phyloP scores from a whole-genome alignment of 2,329 filamentous ascomycete species.

The Zasmidium angulare region DNA sequence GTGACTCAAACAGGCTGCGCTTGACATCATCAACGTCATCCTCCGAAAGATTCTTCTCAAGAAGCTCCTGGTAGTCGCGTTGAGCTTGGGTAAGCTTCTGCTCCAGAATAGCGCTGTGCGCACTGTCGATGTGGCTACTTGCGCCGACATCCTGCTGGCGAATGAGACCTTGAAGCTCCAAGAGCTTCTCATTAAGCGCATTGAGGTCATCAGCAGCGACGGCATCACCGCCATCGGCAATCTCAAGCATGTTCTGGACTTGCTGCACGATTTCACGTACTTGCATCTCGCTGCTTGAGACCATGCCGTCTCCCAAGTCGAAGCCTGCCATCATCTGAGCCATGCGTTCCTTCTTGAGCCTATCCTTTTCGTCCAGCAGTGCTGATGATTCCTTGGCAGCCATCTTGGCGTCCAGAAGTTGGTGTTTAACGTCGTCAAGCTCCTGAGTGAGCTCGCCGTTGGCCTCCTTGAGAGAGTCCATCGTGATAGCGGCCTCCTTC shows the following conservation, averaged over 20 bases:
- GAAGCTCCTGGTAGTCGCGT: conserved; percentile 77
- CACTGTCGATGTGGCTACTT: conserved; percentile 62
- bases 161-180: conserved; percentile 89
- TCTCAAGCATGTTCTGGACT: conserved; percentile 74
- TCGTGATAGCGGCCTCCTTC: conserved; percentile 95
- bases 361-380: conserved; percentile 93
- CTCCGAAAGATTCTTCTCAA: conserved; percentile 75
- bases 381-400: conserved; percentile 90
- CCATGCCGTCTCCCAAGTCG: conserved; percentile 86
- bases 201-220: conserved; percentile 80
- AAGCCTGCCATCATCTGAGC: conserved; percentile 99
- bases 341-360: conserved; percentile 99
- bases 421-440: conserved; percentile 92
- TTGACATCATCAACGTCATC: conserved; percentile 84
- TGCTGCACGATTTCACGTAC: conserved; percentile 82
- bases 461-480: conserved; percentile 95
- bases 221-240: conserved; percentile 72
- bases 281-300: conserved; percentile 86
- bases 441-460: conserved; percentile 90
- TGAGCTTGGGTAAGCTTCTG: conserved; percentile 71
- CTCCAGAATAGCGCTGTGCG: conserved; percentile 66
- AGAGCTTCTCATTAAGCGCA: conserved; percentile 71
- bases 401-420: conserved; percentile 94
- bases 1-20: conserved; percentile 71
- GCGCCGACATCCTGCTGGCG: conserved; percentile 87